Evolutionary conservation across 2,329 filamentous ascomycete genomes (phyloP).

Genomic region (Hawksworthiomyces lignivorus): DNA sequence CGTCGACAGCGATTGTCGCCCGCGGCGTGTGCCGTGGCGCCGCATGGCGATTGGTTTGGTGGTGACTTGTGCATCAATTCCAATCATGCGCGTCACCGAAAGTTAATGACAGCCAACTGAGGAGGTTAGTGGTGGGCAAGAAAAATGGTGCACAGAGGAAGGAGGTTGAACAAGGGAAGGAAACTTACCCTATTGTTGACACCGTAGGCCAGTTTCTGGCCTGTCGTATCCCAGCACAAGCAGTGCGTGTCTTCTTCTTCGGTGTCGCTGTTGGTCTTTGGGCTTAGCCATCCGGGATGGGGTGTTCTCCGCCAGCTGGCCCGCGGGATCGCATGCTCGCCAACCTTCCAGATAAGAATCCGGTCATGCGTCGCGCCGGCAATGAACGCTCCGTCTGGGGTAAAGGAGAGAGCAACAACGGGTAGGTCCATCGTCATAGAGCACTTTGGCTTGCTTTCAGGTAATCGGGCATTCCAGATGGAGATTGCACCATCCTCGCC

Average conservation of each 20-base stretch:
- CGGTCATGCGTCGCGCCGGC: constrained; percentile 52
- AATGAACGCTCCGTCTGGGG: constrained; percentile 55
- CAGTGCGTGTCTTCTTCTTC: constrained; percentile 57
- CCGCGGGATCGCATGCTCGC: constrained; percentile 48
- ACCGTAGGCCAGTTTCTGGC: constrained; percentile 56
- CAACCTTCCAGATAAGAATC: constrained; percentile 59
- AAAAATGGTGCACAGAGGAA: too few relatives aligned
- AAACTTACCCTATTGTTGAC: constrained; percentile 52
- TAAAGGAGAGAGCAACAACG: constrained; percentile 53
- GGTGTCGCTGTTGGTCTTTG: constrained; percentile 41
- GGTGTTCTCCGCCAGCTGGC: constrained; percentile 51
- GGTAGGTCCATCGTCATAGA: constrained; percentile 52
- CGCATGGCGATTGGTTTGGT: too few relatives aligned
- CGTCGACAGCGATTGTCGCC: too few relatives aligned
- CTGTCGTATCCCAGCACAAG: constrained; percentile 54
- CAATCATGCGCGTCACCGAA: constrained; percentile 10
- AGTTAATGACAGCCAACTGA: constrained; percentile 19
- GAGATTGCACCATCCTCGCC: constrained; percentile 55
- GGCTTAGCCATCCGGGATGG: constrained; percentile 52
- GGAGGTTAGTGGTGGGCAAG: not conserved
- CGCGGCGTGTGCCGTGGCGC: too few relatives aligned
- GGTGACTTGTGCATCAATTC: not conserved
- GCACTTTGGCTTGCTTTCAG: constrained; percentile 48
- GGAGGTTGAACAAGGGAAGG: not conserved
- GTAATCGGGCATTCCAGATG: constrained; percentile 52